Base-by-base conservation (phyloP, 2,329 filamentous ascomycete genomes). In the Colletotrichum incanum region DNA sequence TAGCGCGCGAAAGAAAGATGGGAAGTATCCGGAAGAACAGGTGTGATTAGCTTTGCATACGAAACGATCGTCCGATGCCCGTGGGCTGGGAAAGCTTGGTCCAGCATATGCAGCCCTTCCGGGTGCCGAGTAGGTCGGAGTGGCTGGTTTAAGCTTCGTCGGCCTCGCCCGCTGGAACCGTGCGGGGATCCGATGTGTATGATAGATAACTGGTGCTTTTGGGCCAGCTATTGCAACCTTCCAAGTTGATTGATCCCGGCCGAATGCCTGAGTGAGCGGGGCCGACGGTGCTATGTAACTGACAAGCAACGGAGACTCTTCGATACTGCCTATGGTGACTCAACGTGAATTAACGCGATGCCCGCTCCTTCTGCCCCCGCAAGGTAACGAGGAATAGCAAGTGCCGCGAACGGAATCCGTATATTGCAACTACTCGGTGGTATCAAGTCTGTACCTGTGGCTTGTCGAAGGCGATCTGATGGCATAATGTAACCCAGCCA, bases 41-140 rank as follows among this genome's bases (percentile, higher is more conserved):
- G 60, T 73, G 55, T 62, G 49, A 65, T 50, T 50, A 66, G 54
- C 65, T 66, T 66, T 39, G 54, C 65, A 68, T 73, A 56, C 56
- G 65, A 74, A 65, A 74, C 70, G 70, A 64, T 71, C 68, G 58
- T 71, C 68, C 68, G 68, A 71, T 68, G 56, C n/a, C 49, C 41
- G 41, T 16, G 20, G 16, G 39, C 12, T 41, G 20, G 49, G 34
- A 62, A 54, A 61, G 56, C 56, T 67, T 67, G 50, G 65, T 34
- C 50, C 37, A 23, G 9, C 31, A 20, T 50, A 50, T 41, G 60
- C 60, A 62, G 31, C 31, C 45, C 50, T 50, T 50, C 23, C n/a
- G 16, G 45, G 16, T 4, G 14, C 34, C 16, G 34, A 7, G n/a
- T 26, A 26, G 28, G 20, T 20, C 28, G 5, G 20, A 43, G 26